A percentile compares a stretch with the other conserved stretches of the same genome.
Evolutionary conservation across 352 stramenopile species (phyloP).

Genomic region (Phytophthora hybrid): DNA sequence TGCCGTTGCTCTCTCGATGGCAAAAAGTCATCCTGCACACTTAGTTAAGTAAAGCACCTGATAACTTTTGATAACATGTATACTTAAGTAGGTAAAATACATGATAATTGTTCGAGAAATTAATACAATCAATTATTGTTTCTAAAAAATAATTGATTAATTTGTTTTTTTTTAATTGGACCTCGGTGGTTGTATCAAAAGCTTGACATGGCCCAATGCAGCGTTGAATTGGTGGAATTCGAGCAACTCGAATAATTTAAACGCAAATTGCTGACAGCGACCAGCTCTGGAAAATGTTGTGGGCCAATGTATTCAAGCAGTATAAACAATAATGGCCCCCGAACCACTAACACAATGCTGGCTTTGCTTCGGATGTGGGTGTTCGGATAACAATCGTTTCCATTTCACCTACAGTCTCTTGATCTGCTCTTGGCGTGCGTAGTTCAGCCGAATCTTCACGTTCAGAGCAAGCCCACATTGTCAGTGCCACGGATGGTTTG

Average conservation of each 20-base stretch:
- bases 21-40: too few species aligned
- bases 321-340: not conserved
- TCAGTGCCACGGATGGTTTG: conserved; percentile 28
- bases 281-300: too few species aligned
- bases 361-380: conserved; percentile 7
- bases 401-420: conserved; percentile 6
- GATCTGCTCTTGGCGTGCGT: not conserved
- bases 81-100: too few species aligned
- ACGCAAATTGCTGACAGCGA: not conserved
- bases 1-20: not conserved
- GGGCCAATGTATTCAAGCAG: not conserved
- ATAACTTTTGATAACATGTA: too few species aligned
- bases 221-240: conserved; percentile 10
- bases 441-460: conserved; percentile 5
- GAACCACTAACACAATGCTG: not conserved
- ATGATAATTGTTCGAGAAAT: too few species aligned
- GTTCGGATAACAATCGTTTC: conserved; percentile 20
- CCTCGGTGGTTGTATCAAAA: too few species aligned
- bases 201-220: too few species aligned
- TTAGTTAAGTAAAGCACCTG: too few species aligned
- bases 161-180: too few species aligned
- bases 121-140: too few species aligned
- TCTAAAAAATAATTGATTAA: too few species aligned
- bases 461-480: conserved; percentile 29
- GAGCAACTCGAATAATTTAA: not conserved